These are phyloP conservation scores for Pythium aquatile DNA, from an alignment of 352 stramenopile species.

Conservation along the genomic window DNA sequence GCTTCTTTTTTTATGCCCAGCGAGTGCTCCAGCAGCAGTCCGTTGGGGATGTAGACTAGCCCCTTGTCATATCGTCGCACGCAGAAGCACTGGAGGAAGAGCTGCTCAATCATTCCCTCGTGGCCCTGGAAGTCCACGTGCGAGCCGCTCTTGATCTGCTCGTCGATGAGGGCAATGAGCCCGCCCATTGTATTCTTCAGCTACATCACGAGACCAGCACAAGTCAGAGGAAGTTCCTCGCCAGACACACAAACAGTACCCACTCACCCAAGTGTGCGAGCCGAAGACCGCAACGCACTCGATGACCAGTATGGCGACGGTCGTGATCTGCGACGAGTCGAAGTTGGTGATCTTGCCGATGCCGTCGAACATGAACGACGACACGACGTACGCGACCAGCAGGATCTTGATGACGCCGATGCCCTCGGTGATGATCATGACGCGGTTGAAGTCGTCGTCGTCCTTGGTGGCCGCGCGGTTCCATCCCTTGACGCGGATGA, in stretches of 20 bases:
- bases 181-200: slow-evolving; percentile 86
- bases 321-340: slow-evolving; percentile 77
- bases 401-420: slow-evolving; percentile 85
- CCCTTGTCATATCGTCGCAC: slow-evolving; percentile 81
- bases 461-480: slow-evolving; percentile 61
- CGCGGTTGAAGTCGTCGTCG: slow-evolving; percentile 81
- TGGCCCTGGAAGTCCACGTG: slow-evolving; percentile 75
- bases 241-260: slow-evolving; percentile 3
- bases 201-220: slow-evolving; percentile 30
- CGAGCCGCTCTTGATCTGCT: slow-evolving; percentile 77
- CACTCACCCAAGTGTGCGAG: slow-evolving; percentile 73
- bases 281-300: slow-evolving; percentile 81
- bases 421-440: slow-evolving; percentile 87
- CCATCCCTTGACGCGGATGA: slow-evolving; percentile 83
- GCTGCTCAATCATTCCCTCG: slow-evolving; percentile 76
- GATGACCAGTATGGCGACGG: slow-evolving; percentile 73
- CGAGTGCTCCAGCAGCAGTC: slow-evolving; percentile 70
- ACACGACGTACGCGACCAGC: slow-evolving; percentile 78
- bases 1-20: slow-evolving; percentile 71
- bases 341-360: slow-evolving; percentile 79
- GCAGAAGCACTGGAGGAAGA: slow-evolving; percentile 82
- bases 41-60: slow-evolving; percentile 79
- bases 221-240: not conserved
- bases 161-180: slow-evolving; percentile 75
- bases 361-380: slow-evolving; percentile 82